These are phyloP conservation scores for Cicer judaicum DNA, from an alignment of 306 rosid species.

Conservation along the genomic window DNA sequence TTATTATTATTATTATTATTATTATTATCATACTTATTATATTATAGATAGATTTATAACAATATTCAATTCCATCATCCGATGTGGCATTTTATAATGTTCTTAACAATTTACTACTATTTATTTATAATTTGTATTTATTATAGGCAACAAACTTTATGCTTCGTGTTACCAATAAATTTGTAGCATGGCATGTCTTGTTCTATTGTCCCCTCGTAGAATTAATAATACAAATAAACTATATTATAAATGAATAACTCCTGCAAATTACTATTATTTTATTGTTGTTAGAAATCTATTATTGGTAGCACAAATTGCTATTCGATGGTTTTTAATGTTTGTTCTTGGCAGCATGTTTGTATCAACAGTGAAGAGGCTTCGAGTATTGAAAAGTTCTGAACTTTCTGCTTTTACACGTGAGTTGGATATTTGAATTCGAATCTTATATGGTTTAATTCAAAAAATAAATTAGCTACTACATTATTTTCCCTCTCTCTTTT, in stretches of 20 bases:
- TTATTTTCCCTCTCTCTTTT: too few relatives aligned
- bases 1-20: background rate
- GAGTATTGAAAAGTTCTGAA: constrained; percentile 91
- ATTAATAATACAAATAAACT: constrained; percentile 38
- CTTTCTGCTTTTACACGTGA: constrained; percentile 83
- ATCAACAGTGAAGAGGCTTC: constrained; percentile 91
- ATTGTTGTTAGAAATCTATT: constrained; percentile 37
- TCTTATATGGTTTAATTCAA: constrained; percentile 7
- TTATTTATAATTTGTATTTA: constrained; percentile 27
- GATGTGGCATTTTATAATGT: background rate
- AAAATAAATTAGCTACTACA: background rate
- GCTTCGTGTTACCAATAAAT: constrained; percentile 40
- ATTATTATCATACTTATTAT: constrained; percentile 3
- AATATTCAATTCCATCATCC: constrained; percentile 31
- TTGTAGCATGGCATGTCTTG: constrained; percentile 48
- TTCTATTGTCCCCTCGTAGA: constrained; percentile 39
- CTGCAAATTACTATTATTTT: background rate
- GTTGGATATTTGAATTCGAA: constrained; percentile 50
- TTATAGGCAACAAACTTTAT: constrained; percentile 18
- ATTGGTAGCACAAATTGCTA: background rate
- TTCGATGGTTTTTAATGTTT: background rate
- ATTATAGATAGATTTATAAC: background rate
- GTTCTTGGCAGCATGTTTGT: constrained; percentile 82
- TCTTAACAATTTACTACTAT: constrained; percentile 12
- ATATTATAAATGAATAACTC: background rate